Evolutionary conservation across 768 basidiomycete species (phyloP).

Genomic region (Boletus vinaceobasis): DNA sequence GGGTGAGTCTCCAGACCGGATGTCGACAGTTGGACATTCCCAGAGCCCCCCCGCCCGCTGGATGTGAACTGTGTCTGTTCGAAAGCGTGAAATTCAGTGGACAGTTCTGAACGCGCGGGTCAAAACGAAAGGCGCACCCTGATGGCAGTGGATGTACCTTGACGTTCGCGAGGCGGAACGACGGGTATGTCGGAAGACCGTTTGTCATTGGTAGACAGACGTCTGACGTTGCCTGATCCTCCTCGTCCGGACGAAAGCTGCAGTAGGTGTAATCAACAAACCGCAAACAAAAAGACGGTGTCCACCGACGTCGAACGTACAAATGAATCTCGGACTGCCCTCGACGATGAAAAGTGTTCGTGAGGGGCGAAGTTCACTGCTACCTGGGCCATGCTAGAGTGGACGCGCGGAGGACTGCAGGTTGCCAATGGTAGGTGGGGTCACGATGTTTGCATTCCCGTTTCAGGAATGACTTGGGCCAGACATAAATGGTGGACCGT

Average conservation of each 20-base stretch:
- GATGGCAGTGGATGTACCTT: background rate
- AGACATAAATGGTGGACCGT: conserved; percentile 18
- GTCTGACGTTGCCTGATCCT: conserved; percentile 22
- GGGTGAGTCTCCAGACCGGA: conserved; percentile 15
- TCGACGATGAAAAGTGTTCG: background rate
- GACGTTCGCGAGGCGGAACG: background rate
- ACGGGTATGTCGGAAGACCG: background rate
- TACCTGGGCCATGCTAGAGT: conserved; percentile 12
- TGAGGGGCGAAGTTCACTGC: background rate
- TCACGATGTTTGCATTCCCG: background rate
- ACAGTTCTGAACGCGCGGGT: background rate
- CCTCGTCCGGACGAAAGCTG: conserved; percentile 24
- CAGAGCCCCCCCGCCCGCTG: conserved; percentile 25
- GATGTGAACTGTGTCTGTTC: conserved; percentile 13
- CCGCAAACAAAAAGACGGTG: background rate
- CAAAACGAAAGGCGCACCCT: background rate
- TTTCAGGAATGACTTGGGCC: background rate
- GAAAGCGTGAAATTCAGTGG: background rate
- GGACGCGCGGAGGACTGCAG: background rate
- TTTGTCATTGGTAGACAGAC: background rate
- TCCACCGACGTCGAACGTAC: conserved; percentile 13
- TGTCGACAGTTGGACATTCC: conserved; percentile 18
- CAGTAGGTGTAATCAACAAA: background rate
- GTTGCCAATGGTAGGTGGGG: background rate
- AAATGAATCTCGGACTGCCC: conserved; percentile 3